Evolutionary conservation across 345 rosid species (phyloP), one percentile per base, ranked within the genome.

Genomic region (Heritiera littoralis): DNA sequence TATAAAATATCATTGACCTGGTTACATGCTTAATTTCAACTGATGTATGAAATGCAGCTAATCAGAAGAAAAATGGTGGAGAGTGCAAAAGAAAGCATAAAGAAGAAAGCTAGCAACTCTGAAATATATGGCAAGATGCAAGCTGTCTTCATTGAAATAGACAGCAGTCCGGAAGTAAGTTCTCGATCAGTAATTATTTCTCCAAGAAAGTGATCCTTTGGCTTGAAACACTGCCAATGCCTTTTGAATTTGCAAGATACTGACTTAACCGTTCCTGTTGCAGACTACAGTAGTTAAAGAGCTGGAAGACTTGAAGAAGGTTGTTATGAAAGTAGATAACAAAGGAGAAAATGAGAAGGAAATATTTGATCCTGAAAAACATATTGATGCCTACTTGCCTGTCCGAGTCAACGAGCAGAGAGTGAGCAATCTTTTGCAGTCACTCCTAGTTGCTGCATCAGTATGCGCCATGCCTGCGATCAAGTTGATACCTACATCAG

Each of bases 391-490:
- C 4, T 87, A 83, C 90, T 88, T 94, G 85, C 98, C 98, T 6
- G 92, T 90, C 68, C 82, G 94, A 66, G 97, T 94, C 30, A 94
- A 91, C 28, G 98, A 92, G 85, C 98, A 93, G 60, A 84, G 97
- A 86, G 81, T 94, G 4, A 94, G 97, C 84, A 93, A 93, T 85
- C 74, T 93, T 15, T 72, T 93, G 71, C 98, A 93, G 86, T 90
- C 97, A 46, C 76, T 90, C 8, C 85, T 94, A 7, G 93, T 94
- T 65, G 97, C 86, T 56, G 83, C 81, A 73, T 85, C 92, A 41
- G 86, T 92, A 12, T 78, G 67, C n/a, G 98, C 94, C 0, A 83
- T 89, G 85, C 95, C 97, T 0, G 90, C 87, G 35, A 88, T 94
- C 54, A 94, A 91, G 83, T 86, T 76, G 73, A 91, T 93, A 76